Percentiles rank a stretch among this genome's conserved stretches.
These are phyloP conservation scores for Epichloe elymi DNA, from an alignment of 2,329 filamentous ascomycete species.

Conservation along the genomic window DNA sequence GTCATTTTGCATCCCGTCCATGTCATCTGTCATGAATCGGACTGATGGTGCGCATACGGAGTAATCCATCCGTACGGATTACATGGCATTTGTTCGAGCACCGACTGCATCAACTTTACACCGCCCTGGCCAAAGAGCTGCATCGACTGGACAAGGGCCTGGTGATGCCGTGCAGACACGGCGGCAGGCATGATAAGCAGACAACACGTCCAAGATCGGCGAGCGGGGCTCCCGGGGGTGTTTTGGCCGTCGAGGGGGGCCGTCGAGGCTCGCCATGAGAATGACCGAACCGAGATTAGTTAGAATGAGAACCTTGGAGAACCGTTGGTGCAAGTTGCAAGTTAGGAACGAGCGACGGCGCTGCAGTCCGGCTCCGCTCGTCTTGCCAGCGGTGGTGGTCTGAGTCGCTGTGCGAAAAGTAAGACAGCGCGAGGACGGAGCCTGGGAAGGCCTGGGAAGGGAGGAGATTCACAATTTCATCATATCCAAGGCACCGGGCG, in stretches of 20 bases:
- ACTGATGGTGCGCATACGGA: too few species aligned
- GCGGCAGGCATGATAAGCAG: background rate
- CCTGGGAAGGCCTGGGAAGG: background rate
- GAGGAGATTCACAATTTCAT: too few species aligned
- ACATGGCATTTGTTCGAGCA: too few species aligned
- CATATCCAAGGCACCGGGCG: background rate
- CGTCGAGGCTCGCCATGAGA: background rate
- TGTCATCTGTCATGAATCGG: too few species aligned
- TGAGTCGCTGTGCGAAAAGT: background rate
- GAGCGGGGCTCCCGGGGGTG: constrained; percentile 2
- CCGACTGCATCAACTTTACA: background rate
- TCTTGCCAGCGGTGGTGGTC: background rate
- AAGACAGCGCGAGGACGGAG: background rate
- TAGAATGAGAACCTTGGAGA: too few species aligned
- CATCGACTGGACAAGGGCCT: background rate
- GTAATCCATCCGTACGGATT: too few species aligned
- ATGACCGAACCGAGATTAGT: too few species aligned
- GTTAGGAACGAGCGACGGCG: background rate
- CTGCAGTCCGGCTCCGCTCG: background rate
- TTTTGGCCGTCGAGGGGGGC: background rate
- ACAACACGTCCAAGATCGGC: background rate
- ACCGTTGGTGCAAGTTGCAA: background rate
- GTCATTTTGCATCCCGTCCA: too few species aligned
- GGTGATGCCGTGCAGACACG: constrained; percentile 4
- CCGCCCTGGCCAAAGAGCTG: background rate